Evolutionary conservation across 306 rosid species (phyloP), one percentile per base, ranked within the genome.

Genomic region (Trichosanthes truncata): DNA sequence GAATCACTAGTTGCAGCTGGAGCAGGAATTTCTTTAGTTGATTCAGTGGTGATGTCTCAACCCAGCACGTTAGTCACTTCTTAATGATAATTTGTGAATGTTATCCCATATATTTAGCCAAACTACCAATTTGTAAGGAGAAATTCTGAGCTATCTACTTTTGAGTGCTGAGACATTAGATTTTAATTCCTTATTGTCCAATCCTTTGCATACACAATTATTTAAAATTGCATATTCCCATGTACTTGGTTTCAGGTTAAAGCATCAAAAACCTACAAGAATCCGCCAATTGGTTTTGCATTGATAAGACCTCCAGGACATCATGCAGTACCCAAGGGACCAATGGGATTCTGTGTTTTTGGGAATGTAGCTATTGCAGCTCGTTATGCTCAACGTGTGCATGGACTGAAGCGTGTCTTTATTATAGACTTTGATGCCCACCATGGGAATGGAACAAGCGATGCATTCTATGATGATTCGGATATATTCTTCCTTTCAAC

Each of bases 251-350:
- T 57, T 61, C 88, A 92, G 96, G 94, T 92, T 78, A 87, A 92
- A 74, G 93, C 90, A 68, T 94, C 97, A 61, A 84, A 79, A 90
- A 80, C 74, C 80, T 77, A 74, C 74, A 76, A 12, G 79, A 86
- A 88, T 80, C 86, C 96, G 49, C 97, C 96, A 40, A 81, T 86
- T 71, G 97, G 97, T 84, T 94, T 94, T 89, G 97, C 97, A 82
- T 85, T 94, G 89, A 89, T 94, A 79, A 85, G 97, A 82, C 98
- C 97, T n/a, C 98, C 97, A 7, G 97, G 98, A 78, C 98, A 94
- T 82, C 97, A 92, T 81, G 97, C 97, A n/a, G 80, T 94, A 78
- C 97, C 98, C 52, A 77, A 91, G 85, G 97, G 97, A 76, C 95
- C 97, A 7, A 92, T 91, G 97, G 97, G 98, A 46, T 94, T 94